Base-by-base conservation (phyloP, 495 filamentous ascomycete species). In the Penicillium verhagenii region DNA sequence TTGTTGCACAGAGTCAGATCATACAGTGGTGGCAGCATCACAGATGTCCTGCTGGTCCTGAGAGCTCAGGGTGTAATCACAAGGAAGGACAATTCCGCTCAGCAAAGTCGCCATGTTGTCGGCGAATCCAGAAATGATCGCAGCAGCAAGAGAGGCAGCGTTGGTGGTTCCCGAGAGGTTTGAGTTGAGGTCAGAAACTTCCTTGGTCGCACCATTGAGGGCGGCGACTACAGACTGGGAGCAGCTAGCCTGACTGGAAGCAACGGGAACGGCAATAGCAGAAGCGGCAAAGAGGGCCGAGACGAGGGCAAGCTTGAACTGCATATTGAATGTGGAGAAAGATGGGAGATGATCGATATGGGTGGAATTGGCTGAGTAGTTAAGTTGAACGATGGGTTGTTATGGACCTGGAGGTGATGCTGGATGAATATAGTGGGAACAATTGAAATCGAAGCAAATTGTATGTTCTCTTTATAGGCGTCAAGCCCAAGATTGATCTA, bases 31-130 rank as follows among this genome's bases (percentile, higher is more conserved):
- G 25, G 47, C 47, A 38, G 47, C 29, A n/a, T 33, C 20, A n/a
- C 47, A 50, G 10, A 50, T 35, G 10, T 50, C 47, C 31, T 50
- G 20, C 21, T 50, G 47, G 47, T 50, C 20, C 31, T 50, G 47
- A 16, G 19, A 3, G 16, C 19, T 37, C 29, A 50, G 9, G 20
- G 29, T 50, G 16, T 3, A 11, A 18, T 21, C 29, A 16, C 47
- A 50, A 4, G 47, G 47, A 6, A 50, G 31, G 18, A 19, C 35
- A 37, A 37, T 24, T n/a, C 47, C 47, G 16, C 19, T 37, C 6
- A 37, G 13, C 2, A 50, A 33, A 24, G 29, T 38, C 6, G 16
- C 13, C 6, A 50, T 16, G 16, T 37, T 25, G 20, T 38, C 28
- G 0, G 19, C 21, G 11, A 50, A 33, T 21, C 47, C 47, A 19